phyloP scores from a whole-genome alignment of 345 rosid species.

The Melaleuca quinquenervia region DNA sequence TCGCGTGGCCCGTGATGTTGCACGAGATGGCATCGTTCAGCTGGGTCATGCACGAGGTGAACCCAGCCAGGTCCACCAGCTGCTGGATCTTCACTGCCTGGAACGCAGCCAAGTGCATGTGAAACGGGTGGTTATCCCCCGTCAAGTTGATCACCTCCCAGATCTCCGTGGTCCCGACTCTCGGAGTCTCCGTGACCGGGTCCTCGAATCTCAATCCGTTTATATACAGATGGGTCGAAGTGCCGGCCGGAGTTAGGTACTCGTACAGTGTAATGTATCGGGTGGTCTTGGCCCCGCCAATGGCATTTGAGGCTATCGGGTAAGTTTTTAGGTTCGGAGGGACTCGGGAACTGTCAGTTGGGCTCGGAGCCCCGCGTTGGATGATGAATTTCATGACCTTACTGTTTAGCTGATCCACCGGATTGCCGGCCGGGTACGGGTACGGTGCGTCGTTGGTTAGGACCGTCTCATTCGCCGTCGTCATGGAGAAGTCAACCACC shows the following conservation, averaged over 20 bases:
- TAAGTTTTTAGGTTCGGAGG: slow-evolving; percentile 37
- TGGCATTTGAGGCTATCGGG: slow-evolving; percentile 18
- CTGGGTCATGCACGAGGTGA: slow-evolving; percentile 49
- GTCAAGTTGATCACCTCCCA: slow-evolving; percentile 85
- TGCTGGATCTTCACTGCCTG: slow-evolving; percentile 48
- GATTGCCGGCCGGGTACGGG: slow-evolving; percentile 56
- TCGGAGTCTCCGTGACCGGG: slow-evolving; percentile 47
- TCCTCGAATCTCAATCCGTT: slow-evolving; percentile 49
- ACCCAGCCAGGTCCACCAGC: slow-evolving; percentile 27
- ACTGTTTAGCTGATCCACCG: slow-evolving; percentile 38
- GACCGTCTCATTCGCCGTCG: slow-evolving; percentile 17
- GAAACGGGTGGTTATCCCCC: slow-evolving; percentile 72
- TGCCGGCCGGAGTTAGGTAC: slow-evolving; percentile 28
- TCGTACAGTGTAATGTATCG: slow-evolving; percentile 72
- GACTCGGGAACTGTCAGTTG: slow-evolving; percentile 25
- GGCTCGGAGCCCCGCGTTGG: neutral
- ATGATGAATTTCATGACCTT: slow-evolving; percentile 68
- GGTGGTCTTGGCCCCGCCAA: slow-evolving; percentile 23
- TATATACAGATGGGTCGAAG: slow-evolving; percentile 69
- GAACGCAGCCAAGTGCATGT: slow-evolving; percentile 54
- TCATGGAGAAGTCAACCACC: slow-evolving; percentile 50
- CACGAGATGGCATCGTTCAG: slow-evolving; percentile 51
- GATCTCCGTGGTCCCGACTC: slow-evolving; percentile 54
- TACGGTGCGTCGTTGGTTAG: slow-evolving; percentile 48
- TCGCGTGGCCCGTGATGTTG: slow-evolving; percentile 31